Conservation (phyloP, 1,139 yeast species). For the Pichia sp. region DNA sequence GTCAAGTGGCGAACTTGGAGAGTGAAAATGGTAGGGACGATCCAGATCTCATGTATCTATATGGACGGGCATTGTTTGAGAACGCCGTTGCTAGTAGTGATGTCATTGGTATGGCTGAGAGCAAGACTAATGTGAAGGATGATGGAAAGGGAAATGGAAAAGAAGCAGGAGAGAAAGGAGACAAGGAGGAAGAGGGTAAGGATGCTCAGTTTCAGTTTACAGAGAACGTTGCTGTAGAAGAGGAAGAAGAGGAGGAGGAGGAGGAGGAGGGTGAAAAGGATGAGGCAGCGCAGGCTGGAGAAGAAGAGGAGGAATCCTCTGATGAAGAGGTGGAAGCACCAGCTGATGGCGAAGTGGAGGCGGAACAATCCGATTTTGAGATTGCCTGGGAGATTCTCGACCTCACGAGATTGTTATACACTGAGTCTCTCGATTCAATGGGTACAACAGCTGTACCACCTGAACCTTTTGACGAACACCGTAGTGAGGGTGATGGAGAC, state of each 20-base stretch:
- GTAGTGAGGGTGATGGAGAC: too few species aligned
- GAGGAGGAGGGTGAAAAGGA: conserved; percentile 41
- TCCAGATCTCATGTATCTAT: conserved; percentile 64
- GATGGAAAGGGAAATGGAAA: conserved; percentile 12
- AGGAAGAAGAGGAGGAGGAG: conserved; percentile 17
- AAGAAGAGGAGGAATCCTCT: conserved; percentile 30
- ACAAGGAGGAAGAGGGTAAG: conserved; percentile 18
- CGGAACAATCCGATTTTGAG: conserved; percentile 66
- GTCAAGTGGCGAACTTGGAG: conserved; percentile 46
- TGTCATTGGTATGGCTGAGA: conserved; percentile 49
- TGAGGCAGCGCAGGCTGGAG: conserved; percentile 36
- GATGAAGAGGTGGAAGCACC: conserved; percentile 30
- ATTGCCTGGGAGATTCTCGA: conserved; percentile 86
- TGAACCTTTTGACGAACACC: too few species aligned
- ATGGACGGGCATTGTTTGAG: conserved; percentile 77
- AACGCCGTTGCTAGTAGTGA: conserved; percentile 71
- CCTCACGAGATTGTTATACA: too few species aligned
- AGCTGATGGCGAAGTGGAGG: conserved; percentile 23
- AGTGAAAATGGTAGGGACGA: conserved; percentile 57
- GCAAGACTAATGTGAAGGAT: conserved; percentile 18
- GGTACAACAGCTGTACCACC: too few species aligned
- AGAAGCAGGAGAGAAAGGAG: conserved; percentile 14
- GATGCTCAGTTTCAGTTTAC: conserved; percentile 14
- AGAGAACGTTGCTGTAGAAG: conserved; percentile 7
- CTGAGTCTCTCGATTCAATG: too few species aligned